These are phyloP conservation scores for Aureobasidium sp. DNA, from an alignment of 2,329 filamentous ascomycete genomes.

Conservation along the genomic window DNA sequence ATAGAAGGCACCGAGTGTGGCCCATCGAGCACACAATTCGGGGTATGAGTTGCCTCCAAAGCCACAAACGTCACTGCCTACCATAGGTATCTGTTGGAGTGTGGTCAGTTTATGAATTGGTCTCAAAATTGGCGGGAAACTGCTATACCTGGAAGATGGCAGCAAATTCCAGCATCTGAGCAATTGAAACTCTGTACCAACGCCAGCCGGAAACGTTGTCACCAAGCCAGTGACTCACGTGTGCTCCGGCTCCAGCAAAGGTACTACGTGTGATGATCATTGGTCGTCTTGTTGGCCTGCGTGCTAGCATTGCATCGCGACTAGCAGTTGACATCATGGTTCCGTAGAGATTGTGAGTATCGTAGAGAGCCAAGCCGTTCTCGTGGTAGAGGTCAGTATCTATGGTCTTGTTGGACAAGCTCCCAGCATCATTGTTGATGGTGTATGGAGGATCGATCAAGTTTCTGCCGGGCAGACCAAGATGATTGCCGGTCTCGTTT, in stretches of 20 bases:
- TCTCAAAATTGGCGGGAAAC: not conserved
- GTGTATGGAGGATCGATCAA: slow-evolving; percentile 58
- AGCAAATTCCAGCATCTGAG: slow-evolving; percentile 40
- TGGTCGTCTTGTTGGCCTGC: slow-evolving; percentile 58
- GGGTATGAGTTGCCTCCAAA: slow-evolving; percentile 59
- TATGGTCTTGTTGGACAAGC: slow-evolving; percentile 44
- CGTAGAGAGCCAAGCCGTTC: slow-evolving; percentile 62
- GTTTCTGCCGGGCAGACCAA: slow-evolving; percentile 57
- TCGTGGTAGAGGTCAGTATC: slow-evolving; percentile 62
- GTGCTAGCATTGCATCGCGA: slow-evolving; percentile 57
- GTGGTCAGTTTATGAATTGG: not conserved
- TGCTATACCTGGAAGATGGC: slow-evolving; percentile 35
- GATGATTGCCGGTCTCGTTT: not conserved
- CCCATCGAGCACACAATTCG: slow-evolving; percentile 68
- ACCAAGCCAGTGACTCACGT: slow-evolving; percentile 56
- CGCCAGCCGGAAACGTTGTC: slow-evolving; percentile 45
- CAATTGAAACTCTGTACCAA: slow-evolving; percentile 38
- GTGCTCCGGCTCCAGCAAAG: slow-evolving; percentile 61
- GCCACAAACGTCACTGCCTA: slow-evolving; percentile 63
- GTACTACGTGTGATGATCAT: slow-evolving; percentile 70
- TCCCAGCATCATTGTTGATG: slow-evolving; percentile 55
- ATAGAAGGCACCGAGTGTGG: slow-evolving; percentile 63
- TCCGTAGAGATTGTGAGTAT: slow-evolving; percentile 72
- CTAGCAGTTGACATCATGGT: slow-evolving; percentile 65
- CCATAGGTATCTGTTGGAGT: slow-evolving; percentile 30